Percentiles rank a stretch among this genome's conserved stretches.
Evolutionary conservation across 139 green algal genomes (phyloP).

Genomic region (Haematococcus sp.): DNA sequence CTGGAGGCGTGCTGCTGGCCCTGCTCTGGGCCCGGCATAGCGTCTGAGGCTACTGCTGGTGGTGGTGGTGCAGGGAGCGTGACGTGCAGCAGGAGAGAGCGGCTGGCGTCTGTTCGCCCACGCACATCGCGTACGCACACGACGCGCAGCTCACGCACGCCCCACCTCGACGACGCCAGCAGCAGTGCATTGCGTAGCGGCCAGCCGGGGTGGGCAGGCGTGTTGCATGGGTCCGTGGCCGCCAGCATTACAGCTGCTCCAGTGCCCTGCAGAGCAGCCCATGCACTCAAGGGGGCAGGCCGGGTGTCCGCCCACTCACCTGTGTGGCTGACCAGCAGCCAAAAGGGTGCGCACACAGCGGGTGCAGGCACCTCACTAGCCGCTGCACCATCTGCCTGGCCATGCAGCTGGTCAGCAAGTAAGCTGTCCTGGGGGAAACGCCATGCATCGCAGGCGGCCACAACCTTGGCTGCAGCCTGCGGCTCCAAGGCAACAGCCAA

Average conservation of each 20-base stretch:
- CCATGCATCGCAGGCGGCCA: constrained; percentile 28
- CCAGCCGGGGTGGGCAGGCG: constrained; percentile 70
- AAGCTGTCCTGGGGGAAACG: constrained; percentile 4
- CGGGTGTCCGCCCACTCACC: neutral
- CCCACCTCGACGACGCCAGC: constrained; percentile 49
- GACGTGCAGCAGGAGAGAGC: constrained; percentile 42
- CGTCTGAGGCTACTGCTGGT: constrained; percentile 17
- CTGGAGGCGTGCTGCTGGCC: neutral
- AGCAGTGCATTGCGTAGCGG: constrained; percentile 85
- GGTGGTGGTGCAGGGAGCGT: constrained; percentile 46
- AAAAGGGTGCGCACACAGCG: constrained; percentile 22
- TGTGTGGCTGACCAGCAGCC: constrained; percentile 25
- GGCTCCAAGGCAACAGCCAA: constrained; percentile 7
- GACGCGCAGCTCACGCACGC: constrained; percentile 47
- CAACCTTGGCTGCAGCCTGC: constrained; percentile 2
- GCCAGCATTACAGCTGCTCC: constrained; percentile 44
- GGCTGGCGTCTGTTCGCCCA: constrained; percentile 23
- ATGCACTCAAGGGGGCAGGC: neutral
- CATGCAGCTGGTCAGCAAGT: neutral
- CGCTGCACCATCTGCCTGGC: too few species aligned
- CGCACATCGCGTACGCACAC: constrained; percentile 64
- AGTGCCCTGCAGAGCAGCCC: neutral
- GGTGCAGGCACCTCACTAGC: too few species aligned
- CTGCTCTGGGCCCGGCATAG: constrained; percentile 1
- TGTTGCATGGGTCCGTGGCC: constrained; percentile 66